Evolutionary conservation across 2,329 filamentous ascomycete genomes (phyloP), one percentile per base, ranked within the genome.

Genomic region (Hypomyces perniciosus): DNA sequence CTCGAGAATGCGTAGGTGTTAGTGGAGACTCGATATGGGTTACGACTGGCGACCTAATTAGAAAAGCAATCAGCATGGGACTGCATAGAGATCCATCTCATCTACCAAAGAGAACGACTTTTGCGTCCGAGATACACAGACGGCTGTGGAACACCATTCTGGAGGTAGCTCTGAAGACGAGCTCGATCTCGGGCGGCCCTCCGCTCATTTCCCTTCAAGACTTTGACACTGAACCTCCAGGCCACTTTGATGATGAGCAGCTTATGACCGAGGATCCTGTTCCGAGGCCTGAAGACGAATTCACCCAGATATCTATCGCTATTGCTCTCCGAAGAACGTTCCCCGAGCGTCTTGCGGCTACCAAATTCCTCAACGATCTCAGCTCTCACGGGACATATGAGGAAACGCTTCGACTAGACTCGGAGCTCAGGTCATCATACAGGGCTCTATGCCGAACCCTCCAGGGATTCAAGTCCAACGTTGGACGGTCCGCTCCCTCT

Each of bases 141-240:
- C 65, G 78, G 7, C 53, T 81, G 2, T 80, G 77, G 77, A 75
- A 75, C 40, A 77, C 77, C 1, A 70, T 79, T 13, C 56, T 79
- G 0, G 78, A 81, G 57, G 45, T 80, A 0, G 56, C 61, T 1
- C 52, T 79, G 0, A 72, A 75, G 30, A 66, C 73, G 1, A 74
- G 75, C 40, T 54, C 80, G 35, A 62, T 63, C 12, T 70, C 72
- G 0, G 77, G 77, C 0, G 73, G 71, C 0, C 66, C 75, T 2
- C 72, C 76, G 0, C 59, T 79, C 7, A 59, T 81, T 1, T 66
- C 64, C 2, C 50, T 70, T 0, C 57, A 65, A 2, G 73, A 77
- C 30, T 80, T 75, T 47, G 74, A 80, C 51, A 76, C 77, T 0
- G 58, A 68, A 13, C 65, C 72, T 0, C 77, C 78, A 0, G 62